phyloP scores from a whole-genome alignment of 2,329 filamentous ascomycete genomes.

The Penicillium corylophilum region DNA sequence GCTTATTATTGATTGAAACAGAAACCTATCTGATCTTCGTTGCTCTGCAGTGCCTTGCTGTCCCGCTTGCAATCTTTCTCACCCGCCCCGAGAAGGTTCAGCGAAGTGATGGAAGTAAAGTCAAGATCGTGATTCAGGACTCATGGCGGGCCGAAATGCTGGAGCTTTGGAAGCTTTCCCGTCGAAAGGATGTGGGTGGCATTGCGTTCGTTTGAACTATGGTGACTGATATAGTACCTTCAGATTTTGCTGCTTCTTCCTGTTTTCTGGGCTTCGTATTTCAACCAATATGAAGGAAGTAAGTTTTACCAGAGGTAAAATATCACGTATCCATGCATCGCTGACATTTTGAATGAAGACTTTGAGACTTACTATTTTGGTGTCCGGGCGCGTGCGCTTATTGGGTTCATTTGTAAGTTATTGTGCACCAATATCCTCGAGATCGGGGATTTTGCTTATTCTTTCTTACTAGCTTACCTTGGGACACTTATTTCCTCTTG shows the following conservation, averaged over 20 bases:
- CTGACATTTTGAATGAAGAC: slow-evolving; percentile 29
- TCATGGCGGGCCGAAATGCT: slow-evolving; percentile 42
- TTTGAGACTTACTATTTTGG: slow-evolving; percentile 53
- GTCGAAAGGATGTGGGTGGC: slow-evolving; percentile 19
- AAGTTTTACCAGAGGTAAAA: not conserved
- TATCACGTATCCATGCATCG: not conserved
- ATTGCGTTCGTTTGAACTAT: not conserved
- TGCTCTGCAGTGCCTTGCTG: slow-evolving; percentile 38
- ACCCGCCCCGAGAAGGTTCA: slow-evolving; percentile 45
- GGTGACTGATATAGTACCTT: not conserved
- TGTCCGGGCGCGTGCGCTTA: slow-evolving; percentile 49
- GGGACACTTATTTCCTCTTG: slow-evolving; percentile 46
- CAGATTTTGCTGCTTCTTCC: slow-evolving; percentile 44
- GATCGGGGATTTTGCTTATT: not conserved
- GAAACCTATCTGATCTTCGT: slow-evolving; percentile 48
- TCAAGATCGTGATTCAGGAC: slow-evolving; percentile 39
- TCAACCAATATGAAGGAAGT: slow-evolving; percentile 46
- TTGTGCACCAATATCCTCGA: not conserved
- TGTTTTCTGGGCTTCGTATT: slow-evolving; percentile 47
- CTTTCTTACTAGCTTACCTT: slow-evolving; percentile 32
- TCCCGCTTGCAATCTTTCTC: slow-evolving; percentile 42
- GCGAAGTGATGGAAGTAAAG: slow-evolving; percentile 41
- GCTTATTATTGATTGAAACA: not conserved
- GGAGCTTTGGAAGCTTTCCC: slow-evolving; percentile 34
- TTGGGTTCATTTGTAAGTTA: slow-evolving; percentile 43